Evolutionary conservation across 345 rosid genomes (phyloP).

Genomic region (Pugionium dolabratum): DNA sequence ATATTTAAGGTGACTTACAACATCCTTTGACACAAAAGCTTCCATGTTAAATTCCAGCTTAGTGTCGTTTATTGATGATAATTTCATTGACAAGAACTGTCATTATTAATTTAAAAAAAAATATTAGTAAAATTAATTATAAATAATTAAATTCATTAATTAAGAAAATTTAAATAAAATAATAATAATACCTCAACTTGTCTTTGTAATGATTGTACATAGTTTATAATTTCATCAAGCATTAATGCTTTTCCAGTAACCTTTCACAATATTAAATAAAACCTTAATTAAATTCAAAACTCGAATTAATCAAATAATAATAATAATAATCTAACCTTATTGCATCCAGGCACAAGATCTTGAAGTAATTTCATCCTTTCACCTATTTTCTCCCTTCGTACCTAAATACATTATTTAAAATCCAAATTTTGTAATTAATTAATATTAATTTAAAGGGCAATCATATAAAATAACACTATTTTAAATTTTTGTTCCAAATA

Average conservation of each 20-base stretch:
- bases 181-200: constrained; percentile 82
- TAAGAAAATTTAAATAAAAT: neutral
- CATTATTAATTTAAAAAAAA: constrained; percentile 19
- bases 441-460: no score
- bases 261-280: constrained; percentile 42
- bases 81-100: constrained; percentile 96
- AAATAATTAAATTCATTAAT: constrained; percentile 33
- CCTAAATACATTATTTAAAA: constrained; percentile 38
- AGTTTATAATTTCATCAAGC: constrained; percentile 92
- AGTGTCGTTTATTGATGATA: constrained; percentile 78
- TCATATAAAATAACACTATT: no score
- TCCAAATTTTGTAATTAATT: no score
- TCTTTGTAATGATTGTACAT: constrained; percentile 85
- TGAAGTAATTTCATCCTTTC: constrained; percentile 97
- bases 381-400: constrained; percentile 90
- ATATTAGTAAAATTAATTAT: neutral
- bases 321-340: constrained; percentile 52
- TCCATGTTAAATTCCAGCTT: constrained; percentile 70
- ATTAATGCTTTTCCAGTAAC: constrained; percentile 86
- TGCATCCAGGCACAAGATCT: constrained; percentile 98
- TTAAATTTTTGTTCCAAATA: no score
- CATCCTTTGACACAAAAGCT: constrained; percentile 62
- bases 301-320: neutral
- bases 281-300: neutral
- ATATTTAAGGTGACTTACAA: constrained; percentile 55